Percentiles rank a stretch among this genome's conserved stretches.
Conservation (phyloP, 352 stramenopile genomes). For the Globisporangium sylvaticum region DNA sequence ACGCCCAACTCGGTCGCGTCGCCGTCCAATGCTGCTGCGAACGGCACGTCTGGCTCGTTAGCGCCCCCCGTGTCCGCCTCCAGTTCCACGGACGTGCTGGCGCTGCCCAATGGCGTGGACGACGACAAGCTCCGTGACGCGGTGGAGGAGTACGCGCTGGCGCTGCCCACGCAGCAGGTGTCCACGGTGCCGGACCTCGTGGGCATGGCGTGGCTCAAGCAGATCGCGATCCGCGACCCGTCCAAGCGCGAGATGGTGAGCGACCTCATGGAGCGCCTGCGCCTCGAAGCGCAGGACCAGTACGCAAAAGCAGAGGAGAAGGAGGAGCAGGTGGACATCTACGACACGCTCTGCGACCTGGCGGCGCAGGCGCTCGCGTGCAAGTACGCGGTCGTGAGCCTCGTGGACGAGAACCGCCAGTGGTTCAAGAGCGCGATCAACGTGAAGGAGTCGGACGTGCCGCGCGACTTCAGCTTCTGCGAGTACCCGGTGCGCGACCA, state of each 20-base stretch:
- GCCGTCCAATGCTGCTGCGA: background rate
- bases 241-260: conserved; percentile 68
- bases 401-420: conserved; percentile 93
- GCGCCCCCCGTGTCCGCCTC: background rate
- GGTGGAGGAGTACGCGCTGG: conserved; percentile 72
- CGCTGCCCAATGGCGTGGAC: conserved; percentile 38
- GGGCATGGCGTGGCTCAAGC: conserved; percentile 71
- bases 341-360: conserved; percentile 78
- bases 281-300: conserved; percentile 32
- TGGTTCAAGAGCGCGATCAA: conserved; percentile 93
- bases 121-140: conserved; percentile 46
- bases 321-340: conserved; percentile 73
- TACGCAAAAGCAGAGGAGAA: conserved; percentile 15
- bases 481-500: conserved; percentile 75
- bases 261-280: conserved; percentile 66
- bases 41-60: background rate
- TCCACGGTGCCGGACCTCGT: conserved; percentile 69
- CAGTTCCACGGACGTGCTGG: background rate
- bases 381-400: conserved; percentile 77
- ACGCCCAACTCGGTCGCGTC: conserved; percentile 15
- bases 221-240: conserved; percentile 62
- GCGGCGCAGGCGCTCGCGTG: conserved; percentile 69
- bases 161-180: conserved; percentile 48
- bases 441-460: conserved; percentile 70
- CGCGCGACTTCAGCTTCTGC: conserved; percentile 83